Conservation (phyloP, 257 asterid genomes). For the Fraxinus americana region DNA sequence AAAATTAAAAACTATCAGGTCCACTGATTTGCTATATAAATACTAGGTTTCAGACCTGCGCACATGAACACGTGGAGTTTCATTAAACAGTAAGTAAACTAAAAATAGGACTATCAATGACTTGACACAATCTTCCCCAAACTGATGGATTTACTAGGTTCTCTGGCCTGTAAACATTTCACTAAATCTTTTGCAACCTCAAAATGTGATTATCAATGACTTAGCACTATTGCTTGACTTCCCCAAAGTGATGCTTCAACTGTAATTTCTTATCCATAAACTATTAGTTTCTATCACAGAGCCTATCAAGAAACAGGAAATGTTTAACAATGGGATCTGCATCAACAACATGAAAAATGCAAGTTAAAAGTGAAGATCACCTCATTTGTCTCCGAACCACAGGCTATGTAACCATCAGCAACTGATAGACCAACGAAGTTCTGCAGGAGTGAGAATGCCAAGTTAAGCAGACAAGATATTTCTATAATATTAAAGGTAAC, state of each 20-base stretch:
- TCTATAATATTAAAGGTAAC: slow-evolving; percentile 7
- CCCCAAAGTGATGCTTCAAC: background rate
- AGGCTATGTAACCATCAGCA: slow-evolving; percentile 83
- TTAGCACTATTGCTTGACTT: background rate
- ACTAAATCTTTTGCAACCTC: background rate
- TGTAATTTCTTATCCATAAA: background rate
- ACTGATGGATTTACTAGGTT: background rate
- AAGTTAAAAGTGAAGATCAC: slow-evolving; percentile 34
- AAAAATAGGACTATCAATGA: background rate
- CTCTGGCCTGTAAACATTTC: background rate
- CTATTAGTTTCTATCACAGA: background rate
- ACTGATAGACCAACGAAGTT: slow-evolving; percentile 93
- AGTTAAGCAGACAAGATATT: slow-evolving; percentile 23
- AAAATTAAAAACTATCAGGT: slow-evolving; percentile 17
- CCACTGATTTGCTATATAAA: background rate
- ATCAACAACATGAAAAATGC: slow-evolving; percentile 14
- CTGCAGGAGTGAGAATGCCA: slow-evolving; percentile 49
- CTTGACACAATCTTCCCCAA: background rate
- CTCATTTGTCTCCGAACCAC: slow-evolving; percentile 97
- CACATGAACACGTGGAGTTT: too few relatives aligned
- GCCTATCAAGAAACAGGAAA: background rate
- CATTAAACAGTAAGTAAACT: too few relatives aligned
- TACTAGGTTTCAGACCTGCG: background rate
- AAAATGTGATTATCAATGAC: background rate
- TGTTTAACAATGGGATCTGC: background rate